phyloP scores from a whole-genome alignment of 306 rosid genomes.

The Vigna hirtella region DNA sequence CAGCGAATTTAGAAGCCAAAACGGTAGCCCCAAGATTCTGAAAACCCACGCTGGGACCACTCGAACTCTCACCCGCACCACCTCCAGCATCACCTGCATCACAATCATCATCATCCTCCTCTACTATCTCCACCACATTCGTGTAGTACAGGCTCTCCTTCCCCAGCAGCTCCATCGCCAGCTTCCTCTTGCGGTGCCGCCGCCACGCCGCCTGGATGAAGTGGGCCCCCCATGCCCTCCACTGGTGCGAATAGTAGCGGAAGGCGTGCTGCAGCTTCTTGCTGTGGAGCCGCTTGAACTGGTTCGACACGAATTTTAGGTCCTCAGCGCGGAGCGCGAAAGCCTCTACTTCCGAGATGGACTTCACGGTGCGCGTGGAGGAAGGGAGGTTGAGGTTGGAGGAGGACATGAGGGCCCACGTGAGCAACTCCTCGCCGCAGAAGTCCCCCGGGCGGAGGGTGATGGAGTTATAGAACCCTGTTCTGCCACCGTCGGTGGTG shows the following conservation, averaged over 20 bases:
- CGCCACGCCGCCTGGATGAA: conserved; percentile 91
- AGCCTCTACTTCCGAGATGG: conserved; percentile 82
- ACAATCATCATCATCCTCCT: background rate
- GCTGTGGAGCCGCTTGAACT: conserved; percentile 87
- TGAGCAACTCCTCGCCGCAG: conserved; percentile 87
- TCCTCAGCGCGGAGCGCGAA: conserved; percentile 86
- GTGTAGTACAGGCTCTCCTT: conserved; percentile 61
- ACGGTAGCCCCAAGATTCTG: conserved; percentile 61
- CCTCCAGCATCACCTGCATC: background rate
- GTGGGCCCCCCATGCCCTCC: conserved; percentile 91
- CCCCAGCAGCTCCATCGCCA: conserved; percentile 64
- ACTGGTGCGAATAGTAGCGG: conserved; percentile 83
- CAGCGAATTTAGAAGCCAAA: conserved; percentile 80
- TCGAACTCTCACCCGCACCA: conserved; percentile 29
- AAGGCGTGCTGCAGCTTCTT: conserved; percentile 89
- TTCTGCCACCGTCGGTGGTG: conserved; percentile 84
- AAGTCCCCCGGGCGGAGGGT: conserved; percentile 78
- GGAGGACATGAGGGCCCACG: conserved; percentile 75
- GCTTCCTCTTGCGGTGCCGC: conserved; percentile 59
- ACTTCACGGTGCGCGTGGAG: conserved; percentile 78
- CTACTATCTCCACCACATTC: conserved; percentile 44
- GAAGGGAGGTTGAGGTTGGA: conserved; percentile 69
- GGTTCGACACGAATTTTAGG: conserved; percentile 75
- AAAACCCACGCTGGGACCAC: background rate
- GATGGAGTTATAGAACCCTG: conserved; percentile 83